Percentiles rank a stretch among this genome's conserved stretches.
These are phyloP conservation scores for Eucalyptus rudis DNA, from an alignment of 345 rosid genomes.

Conservation along the genomic window DNA sequence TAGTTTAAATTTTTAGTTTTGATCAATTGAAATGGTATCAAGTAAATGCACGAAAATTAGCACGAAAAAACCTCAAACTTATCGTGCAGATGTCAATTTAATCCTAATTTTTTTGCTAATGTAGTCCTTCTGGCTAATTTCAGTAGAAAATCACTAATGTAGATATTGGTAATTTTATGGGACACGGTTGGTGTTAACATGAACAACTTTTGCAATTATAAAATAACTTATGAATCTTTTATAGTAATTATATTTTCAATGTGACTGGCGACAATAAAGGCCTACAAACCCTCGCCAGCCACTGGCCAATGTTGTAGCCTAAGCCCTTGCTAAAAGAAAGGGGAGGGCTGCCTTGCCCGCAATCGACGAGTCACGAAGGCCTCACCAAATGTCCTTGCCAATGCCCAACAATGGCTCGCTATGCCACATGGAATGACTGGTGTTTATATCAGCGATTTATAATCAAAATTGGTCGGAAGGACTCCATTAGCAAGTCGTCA, in stretches of 20 bases:
- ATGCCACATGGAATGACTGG: rapidly evolving
- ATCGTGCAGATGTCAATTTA: rapidly evolving
- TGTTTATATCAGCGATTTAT: rapidly evolving
- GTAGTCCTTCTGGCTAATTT: rapidly evolving
- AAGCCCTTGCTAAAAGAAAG: neutral
- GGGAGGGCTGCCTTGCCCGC: neutral
- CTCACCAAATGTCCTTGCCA: neutral
- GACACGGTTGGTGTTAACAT: rapidly evolving
- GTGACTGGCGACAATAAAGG: neutral
- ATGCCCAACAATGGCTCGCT: rapidly evolving
- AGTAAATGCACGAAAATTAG: neutral
- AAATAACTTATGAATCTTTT: neutral
- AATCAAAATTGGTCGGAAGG: rapidly evolving
- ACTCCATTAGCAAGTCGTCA: neutral
- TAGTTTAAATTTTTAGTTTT: neutral
- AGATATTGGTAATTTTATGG: rapidly evolving
- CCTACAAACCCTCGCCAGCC: rapidly evolving
- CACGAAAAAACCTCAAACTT: neutral
- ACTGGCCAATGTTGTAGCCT: neutral
- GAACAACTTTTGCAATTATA: neutral
- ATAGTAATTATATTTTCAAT: neutral
- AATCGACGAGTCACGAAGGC: neutral
- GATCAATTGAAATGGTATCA: neutral
- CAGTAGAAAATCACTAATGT: neutral
- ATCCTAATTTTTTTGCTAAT: neutral